These are phyloP conservation scores for Acmispon strigosus DNA, from an alignment of 306 rosid species.

Conservation along the genomic window DNA sequence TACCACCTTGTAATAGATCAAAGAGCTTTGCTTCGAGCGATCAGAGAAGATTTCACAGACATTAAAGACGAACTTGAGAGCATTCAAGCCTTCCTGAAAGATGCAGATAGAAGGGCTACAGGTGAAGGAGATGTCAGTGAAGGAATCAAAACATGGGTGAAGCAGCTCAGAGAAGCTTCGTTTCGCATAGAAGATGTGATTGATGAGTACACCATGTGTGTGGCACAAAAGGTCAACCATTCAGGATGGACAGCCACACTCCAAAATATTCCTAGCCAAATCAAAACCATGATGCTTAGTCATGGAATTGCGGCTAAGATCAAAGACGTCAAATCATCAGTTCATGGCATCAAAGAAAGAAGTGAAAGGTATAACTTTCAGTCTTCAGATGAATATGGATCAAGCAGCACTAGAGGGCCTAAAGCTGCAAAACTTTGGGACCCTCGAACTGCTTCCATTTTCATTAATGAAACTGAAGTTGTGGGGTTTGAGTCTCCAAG, in stretches of 20 bases:
- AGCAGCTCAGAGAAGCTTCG: conserved; percentile 18
- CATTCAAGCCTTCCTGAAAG: neutral
- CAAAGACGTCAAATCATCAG: conserved; percentile 4
- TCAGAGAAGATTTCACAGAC: neutral
- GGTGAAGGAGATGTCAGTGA: neutral
- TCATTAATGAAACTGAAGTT: conserved; percentile 20
- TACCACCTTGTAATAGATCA: neutral
- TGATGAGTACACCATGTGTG: conserved; percentile 6
- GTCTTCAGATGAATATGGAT: too few species aligned
- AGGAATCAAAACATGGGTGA: conserved; percentile 13
- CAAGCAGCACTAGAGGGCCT: neutral
- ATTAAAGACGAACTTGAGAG: conserved; percentile 3
- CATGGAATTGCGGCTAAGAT: neutral
- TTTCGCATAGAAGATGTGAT: conserved; percentile 18
- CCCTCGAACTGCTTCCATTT: conserved; percentile 18
- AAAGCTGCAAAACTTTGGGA: neutral
- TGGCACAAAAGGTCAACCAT: neutral
- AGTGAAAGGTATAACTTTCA: conserved; percentile 10
- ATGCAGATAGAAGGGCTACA: conserved; percentile 3
- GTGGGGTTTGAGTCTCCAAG: conserved; percentile 23
- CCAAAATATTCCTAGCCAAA: neutral
- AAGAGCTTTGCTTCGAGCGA: neutral
- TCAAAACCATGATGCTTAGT: neutral
- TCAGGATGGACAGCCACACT: neutral
- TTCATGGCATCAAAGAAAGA: conserved; percentile 21